phyloP scores from a whole-genome alignment of 1,139 yeast species.

The Geotrichum reessii region DNA sequence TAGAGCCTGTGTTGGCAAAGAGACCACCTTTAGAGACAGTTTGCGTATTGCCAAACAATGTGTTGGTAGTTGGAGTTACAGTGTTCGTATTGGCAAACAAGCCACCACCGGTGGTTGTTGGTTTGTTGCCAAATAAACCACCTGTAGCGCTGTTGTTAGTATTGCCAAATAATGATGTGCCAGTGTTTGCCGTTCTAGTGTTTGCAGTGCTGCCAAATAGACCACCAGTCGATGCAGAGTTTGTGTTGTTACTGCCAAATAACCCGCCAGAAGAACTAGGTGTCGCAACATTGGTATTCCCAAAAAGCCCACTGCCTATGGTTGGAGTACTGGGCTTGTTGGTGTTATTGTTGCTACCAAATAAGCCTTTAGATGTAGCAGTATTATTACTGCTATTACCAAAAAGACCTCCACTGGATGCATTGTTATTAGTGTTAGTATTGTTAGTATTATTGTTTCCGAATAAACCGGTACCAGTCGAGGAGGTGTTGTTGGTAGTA shows the following conservation, averaged over 20 bases:
- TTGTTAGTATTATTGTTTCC: neutral
- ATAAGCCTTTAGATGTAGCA: neutral
- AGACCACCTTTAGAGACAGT: conserved; percentile 25
- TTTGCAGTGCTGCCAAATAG: conserved; percentile 22
- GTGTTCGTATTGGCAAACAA: conserved; percentile 27
- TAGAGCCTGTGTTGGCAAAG: conserved; percentile 33
- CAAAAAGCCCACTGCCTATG: neutral
- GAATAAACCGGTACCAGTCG: neutral
- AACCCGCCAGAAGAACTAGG: conserved; percentile 28
- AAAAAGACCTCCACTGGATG: neutral
- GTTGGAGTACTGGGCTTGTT: neutral
- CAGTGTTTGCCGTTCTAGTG: conserved; percentile 18
- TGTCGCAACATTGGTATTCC: conserved; percentile 7
- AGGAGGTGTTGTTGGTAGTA: too few relatives aligned
- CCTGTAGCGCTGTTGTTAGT: conserved; percentile 16
- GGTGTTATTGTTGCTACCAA: neutral
- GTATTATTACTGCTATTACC: neutral
- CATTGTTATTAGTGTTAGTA: neutral
- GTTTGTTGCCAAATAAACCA: conserved; percentile 14
- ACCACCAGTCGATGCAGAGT: conserved; percentile 23
- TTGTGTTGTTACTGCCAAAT: conserved; percentile 20
- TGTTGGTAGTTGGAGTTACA: conserved; percentile 20
- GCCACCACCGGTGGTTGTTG: conserved; percentile 22
- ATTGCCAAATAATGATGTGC: conserved; percentile 28
- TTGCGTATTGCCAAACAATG: conserved; percentile 27